phyloP scores from a whole-genome alignment of 495 filamentous ascomycete species.

The Saxispiralis lemnorum region DNA sequence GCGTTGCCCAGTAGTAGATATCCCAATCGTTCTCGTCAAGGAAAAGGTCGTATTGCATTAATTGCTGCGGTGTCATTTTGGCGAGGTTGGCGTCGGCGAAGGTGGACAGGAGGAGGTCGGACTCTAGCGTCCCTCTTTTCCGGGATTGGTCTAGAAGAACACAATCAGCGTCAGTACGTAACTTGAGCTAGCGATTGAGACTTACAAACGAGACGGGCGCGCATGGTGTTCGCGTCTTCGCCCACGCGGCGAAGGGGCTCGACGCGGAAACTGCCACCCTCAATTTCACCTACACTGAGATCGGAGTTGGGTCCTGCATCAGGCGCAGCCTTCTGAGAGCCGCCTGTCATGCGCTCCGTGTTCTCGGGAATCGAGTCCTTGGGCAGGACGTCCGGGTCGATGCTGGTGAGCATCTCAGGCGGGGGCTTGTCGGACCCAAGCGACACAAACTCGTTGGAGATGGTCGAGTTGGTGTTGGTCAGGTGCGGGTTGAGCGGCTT shows the following conservation, averaged over 20 bases:
- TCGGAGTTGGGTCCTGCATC: slow-evolving; percentile 41
- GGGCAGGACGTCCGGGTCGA: slow-evolving; percentile 38
- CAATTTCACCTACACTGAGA: slow-evolving; percentile 76
- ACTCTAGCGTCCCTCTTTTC: slow-evolving; percentile 89
- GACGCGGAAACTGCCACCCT: slow-evolving; percentile 72
- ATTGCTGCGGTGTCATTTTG: slow-evolving; percentile 52
- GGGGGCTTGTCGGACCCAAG: slow-evolving; percentile 39
- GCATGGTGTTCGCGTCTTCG: slow-evolving; percentile 67
- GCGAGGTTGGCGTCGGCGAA: slow-evolving; percentile 68
- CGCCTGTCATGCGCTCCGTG: slow-evolving; percentile 43
- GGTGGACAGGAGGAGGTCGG: slow-evolving; percentile 86
- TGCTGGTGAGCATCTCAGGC: slow-evolving; percentile 41
- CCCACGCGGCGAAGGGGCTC: slow-evolving; percentile 68
- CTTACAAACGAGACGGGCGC: slow-evolving; percentile 78
- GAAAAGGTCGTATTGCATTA: slow-evolving; percentile 78
- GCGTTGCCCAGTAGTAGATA: slow-evolving; percentile 99
- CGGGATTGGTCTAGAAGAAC: slow-evolving; percentile 65
- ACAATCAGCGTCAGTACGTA: slow-evolving; percentile 6
- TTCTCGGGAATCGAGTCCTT: slow-evolving; percentile 39
- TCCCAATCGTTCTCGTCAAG: slow-evolving; percentile 99
- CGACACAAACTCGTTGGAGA: slow-evolving; percentile 43
- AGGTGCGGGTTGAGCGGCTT: slow-evolving; percentile 43
- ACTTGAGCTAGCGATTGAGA: slow-evolving; percentile 16
- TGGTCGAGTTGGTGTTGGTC: slow-evolving; percentile 46
- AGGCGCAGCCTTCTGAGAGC: slow-evolving; percentile 31